phyloP scores from a whole-genome alignment of 345 rosid species.

The Corchorus capsularis region DNA sequence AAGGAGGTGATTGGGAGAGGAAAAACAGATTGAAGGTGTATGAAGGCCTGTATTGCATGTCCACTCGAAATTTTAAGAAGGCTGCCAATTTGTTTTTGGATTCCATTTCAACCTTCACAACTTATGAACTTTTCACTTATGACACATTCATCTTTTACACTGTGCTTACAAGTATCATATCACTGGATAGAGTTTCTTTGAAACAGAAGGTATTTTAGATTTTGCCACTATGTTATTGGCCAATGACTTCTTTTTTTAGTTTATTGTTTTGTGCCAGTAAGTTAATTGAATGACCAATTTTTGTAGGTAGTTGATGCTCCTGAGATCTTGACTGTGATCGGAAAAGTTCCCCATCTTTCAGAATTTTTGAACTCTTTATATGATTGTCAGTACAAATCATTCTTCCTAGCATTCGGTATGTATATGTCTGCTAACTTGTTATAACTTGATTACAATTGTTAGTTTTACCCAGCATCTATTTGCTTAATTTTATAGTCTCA shows the following conservation, averaged over 20 bases:
- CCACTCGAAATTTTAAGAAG: constrained; percentile 84
- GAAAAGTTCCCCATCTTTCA: constrained; percentile 81
- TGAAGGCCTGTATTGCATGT: constrained; percentile 93
- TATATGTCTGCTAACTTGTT: background rate
- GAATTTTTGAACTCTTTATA: constrained; percentile 93
- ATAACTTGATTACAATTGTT: background rate
- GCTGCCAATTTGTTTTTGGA: constrained; percentile 90
- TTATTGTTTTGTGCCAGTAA: background rate
- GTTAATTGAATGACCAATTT: constrained; percentile 16
- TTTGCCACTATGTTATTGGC: constrained; percentile 16
- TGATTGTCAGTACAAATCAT: constrained; percentile 90
- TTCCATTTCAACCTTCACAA: constrained; percentile 97
- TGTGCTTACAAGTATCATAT: constrained; percentile 89
- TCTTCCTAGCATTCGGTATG: constrained; percentile 89
- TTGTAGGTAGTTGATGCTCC: constrained; percentile 98
- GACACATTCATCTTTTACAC: constrained; percentile 97
- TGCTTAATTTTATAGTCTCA: background rate
- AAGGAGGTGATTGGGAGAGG: constrained; percentile 99
- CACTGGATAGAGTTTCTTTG: constrained; percentile 92
- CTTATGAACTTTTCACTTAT: constrained; percentile 92
- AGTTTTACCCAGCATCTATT: background rate
- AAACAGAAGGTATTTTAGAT: constrained; percentile 79
- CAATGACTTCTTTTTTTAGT: constrained; percentile 1
- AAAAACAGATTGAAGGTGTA: constrained; percentile 97
- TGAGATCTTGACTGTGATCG: constrained; percentile 96